These are phyloP conservation scores for Lepiota subincarnata DNA, from an alignment of 768 basidiomycete species.

Conservation along the genomic window DNA sequence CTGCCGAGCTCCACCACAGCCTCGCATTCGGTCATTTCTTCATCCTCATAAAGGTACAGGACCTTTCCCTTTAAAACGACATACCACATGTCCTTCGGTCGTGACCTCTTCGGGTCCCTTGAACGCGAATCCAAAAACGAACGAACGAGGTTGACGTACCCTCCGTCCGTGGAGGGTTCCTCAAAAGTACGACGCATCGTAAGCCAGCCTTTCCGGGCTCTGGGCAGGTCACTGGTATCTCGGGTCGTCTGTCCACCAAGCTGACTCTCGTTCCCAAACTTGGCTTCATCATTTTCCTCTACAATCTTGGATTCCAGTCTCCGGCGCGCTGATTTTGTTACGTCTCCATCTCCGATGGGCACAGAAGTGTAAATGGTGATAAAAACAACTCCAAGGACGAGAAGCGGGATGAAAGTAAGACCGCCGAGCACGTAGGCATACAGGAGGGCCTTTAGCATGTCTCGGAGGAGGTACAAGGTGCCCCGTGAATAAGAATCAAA, in stretches of 20 bases:
- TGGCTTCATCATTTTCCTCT: constrained; percentile 27
- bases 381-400: constrained; percentile 54
- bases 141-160: constrained; percentile 76
- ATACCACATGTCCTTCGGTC: constrained; percentile 92
- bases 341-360: constrained; percentile 61
- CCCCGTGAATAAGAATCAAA: constrained; percentile 4
- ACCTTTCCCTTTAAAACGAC: constrained; percentile 89
- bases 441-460: constrained; percentile 70
- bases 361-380: constrained; percentile 79
- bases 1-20: constrained; percentile 84
- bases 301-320: constrained; percentile 23
- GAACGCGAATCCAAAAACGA: constrained; percentile 79
- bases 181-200: constrained; percentile 79
- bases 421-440: constrained; percentile 90
- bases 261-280: constrained; percentile 15
- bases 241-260: constrained; percentile 20
- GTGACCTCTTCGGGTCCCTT: constrained; percentile 76
- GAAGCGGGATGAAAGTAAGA: constrained; percentile 82
- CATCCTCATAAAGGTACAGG: constrained; percentile 91
- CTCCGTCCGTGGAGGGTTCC: constrained; percentile 54
- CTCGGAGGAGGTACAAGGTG: constrained; percentile 12
- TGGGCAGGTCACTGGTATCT: constrained; percentile 53
- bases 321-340: constrained; percentile 33
- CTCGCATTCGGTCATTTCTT: constrained; percentile 84
- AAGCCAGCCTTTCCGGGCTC: constrained; percentile 76